Base-by-base conservation (phyloP, 495 filamentous ascomycete genomes). In the Trichoderma asperelloides region DNA sequence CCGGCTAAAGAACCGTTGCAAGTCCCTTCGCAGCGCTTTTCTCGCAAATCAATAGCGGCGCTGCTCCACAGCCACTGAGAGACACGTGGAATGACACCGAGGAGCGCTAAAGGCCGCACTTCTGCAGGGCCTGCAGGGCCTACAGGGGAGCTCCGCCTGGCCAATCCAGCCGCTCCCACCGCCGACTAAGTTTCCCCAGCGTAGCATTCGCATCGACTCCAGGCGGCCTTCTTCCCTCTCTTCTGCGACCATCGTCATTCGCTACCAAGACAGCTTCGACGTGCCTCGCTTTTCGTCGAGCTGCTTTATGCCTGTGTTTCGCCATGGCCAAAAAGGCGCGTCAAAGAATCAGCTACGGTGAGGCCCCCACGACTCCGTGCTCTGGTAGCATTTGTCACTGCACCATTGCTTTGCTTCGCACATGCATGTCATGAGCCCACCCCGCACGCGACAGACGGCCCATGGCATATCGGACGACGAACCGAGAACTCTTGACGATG, bases 341-440 rank as follows among this genome's bases (percentile, higher is more conserved):
- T 62, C 66, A 67, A 62, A 63, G 57, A 41, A 63, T 67, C 39
- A 63, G 66, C 66, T 67, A 67, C 37, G 66, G 66, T 67, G 45
- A 62, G 57, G 8, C 41, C 9, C 45, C 64, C 40, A 6, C 62
- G 33, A 13, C 55, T 60, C 8, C 55, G 16, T 30, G 16, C 25
- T 25, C 27, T n/a, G 13, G 15, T 13, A 11, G 33, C 62, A 41
- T 41, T 28, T 25, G 33, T 63, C 60, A 18, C 41, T 18, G 41
- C 41, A 15, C 41, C 6, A 45, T 45, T 9, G 13, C 41, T 16
- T 45, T 45, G 13, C 39, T 6, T 40, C 57, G 13, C 60, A 63
- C 28, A 16, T 63, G 37, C 60, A 40, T 40, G 60, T 40, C 16
- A n/a, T 33, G 60, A 33, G 13, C 21, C 55, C 60, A 64, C 62